These are phyloP conservation scores for Grosmannia huntii DNA, from an alignment of 2,329 filamentous ascomycete species.

Conservation along the genomic window DNA sequence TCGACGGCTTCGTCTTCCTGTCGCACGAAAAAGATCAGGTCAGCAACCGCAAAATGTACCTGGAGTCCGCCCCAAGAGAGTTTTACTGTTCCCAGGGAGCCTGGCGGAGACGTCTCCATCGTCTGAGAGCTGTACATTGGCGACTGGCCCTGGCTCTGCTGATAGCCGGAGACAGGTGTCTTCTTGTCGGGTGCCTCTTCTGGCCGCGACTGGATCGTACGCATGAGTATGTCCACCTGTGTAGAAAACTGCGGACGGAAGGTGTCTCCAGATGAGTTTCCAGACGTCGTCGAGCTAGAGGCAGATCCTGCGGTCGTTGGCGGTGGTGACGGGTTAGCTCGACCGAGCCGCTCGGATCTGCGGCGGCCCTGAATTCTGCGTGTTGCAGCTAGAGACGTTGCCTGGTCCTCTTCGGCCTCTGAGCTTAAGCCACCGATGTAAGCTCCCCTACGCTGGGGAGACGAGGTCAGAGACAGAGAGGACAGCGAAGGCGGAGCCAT, in stretches of 20 bases:
- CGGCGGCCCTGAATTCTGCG: neutral
- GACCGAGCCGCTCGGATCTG: neutral
- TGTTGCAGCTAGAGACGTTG: neutral
- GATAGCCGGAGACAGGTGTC: neutral
- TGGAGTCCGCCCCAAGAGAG: too few species aligned
- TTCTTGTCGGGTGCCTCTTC: conserved; percentile 31
- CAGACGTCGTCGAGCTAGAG: neutral
- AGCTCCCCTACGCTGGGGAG: neutral
- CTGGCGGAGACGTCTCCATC: neutral
- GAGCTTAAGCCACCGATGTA: neutral
- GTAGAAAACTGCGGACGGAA: conserved; percentile 52
- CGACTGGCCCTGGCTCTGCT: neutral
- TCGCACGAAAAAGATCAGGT: neutral
- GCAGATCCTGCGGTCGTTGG: neutral
- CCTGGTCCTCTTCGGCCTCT: neutral
- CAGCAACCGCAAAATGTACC: neutral
- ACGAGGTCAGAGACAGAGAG: neutral
- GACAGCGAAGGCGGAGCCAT: conserved; percentile 1
- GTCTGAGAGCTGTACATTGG: neutral
- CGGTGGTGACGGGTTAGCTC: neutral
- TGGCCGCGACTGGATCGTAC: conserved; percentile 62
- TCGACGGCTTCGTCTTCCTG: conserved; percentile 3
- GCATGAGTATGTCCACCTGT: conserved; percentile 79
- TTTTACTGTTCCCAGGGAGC: neutral
- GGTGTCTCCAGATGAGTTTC: neutral